Evolutionary conservation across 192 early-diverging fungal genomes (phyloP).

Genomic region (Helicostylum pulchrum): DNA sequence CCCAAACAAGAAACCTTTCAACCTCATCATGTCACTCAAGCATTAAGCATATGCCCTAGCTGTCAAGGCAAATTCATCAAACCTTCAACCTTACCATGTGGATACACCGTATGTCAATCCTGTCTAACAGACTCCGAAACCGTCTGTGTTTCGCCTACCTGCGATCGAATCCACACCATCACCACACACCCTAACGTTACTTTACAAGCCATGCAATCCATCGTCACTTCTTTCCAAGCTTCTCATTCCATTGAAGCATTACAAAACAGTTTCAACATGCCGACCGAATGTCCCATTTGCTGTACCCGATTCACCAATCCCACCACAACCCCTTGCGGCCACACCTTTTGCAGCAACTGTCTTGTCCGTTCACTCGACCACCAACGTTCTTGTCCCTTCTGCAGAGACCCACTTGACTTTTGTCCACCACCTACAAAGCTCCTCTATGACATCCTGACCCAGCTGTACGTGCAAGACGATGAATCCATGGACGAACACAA

Average conservation of each 20-base stretch:
- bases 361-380: conserved; percentile 56
- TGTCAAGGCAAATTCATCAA: conserved; percentile 34
- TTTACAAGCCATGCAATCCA: conserved; percentile 29
- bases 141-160: conserved; percentile 15
- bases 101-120: conserved; percentile 37
- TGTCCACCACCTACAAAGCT: conserved; percentile 33
- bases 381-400: conserved; percentile 41
- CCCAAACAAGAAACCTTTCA: conserved; percentile 4
- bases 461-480: conserved; percentile 13
- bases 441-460: conserved; percentile 22
- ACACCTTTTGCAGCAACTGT: conserved; percentile 62
- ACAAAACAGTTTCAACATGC: not conserved
- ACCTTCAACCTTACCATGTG: conserved; percentile 44
- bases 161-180: conserved; percentile 16
- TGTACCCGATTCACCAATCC: conserved; percentile 50
- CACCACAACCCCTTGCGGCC: conserved; percentile 63
- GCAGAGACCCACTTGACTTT: conserved; percentile 36
- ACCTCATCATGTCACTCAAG: conserved; percentile 13
- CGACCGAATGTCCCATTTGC: conserved; percentile 62
- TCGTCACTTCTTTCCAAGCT: not conserved
- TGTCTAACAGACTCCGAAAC: conserved; percentile 22
- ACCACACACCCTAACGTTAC: conserved; percentile 27
- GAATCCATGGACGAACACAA: conserved; percentile 24
- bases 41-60: conserved; percentile 30
- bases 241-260: conserved; percentile 6